Evolutionary conservation across 305 asterid genomes (phyloP).

Genomic region (Fraxinus nigra): DNA sequence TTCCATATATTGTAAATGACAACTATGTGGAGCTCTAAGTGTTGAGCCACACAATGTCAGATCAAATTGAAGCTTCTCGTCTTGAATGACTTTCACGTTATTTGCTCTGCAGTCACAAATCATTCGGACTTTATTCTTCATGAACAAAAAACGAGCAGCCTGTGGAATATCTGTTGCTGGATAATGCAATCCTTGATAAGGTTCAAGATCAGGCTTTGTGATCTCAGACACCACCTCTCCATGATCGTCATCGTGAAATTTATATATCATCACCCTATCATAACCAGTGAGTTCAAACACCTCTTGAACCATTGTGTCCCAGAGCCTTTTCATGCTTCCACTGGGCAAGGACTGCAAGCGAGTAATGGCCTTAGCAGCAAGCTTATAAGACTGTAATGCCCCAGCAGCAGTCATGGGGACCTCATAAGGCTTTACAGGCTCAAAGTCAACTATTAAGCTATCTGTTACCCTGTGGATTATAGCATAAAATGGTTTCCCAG

Average conservation of each 20-base stretch:
- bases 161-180: slow-evolving; percentile 97
- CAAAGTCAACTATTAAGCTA: slow-evolving; percentile 77
- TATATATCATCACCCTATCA: slow-evolving; percentile 91
- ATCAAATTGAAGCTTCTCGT: slow-evolving; percentile 64
- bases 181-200: slow-evolving; percentile 82
- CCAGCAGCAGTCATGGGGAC: slow-evolving; percentile 99
- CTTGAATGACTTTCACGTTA: slow-evolving; percentile 78
- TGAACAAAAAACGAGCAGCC: slow-evolving; percentile 87
- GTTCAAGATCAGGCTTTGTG: slow-evolving; percentile 82
- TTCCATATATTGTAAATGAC: slow-evolving; percentile 92
- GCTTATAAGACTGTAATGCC: slow-evolving; percentile 87
- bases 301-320: slow-evolving; percentile 90
- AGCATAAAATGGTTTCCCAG: slow-evolving; percentile 95
- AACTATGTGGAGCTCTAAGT: slow-evolving; percentile 84
- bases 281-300: slow-evolving; percentile 92
- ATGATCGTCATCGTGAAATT: slow-evolving; percentile 94
- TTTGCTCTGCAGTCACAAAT: slow-evolving; percentile 81
- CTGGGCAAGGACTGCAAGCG: slow-evolving; percentile 86
- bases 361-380: slow-evolving; percentile 88
- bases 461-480: slow-evolving; percentile 87
- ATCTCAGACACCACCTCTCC: slow-evolving; percentile 88
- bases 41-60: slow-evolving; percentile 90
- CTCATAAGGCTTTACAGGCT: slow-evolving; percentile 95
- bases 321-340: slow-evolving; percentile 77
- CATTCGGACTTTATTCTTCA: slow-evolving; percentile 94